Conservation (phyloP, 139 green algal species). For the Edaphochlamys debaryana region DNA sequence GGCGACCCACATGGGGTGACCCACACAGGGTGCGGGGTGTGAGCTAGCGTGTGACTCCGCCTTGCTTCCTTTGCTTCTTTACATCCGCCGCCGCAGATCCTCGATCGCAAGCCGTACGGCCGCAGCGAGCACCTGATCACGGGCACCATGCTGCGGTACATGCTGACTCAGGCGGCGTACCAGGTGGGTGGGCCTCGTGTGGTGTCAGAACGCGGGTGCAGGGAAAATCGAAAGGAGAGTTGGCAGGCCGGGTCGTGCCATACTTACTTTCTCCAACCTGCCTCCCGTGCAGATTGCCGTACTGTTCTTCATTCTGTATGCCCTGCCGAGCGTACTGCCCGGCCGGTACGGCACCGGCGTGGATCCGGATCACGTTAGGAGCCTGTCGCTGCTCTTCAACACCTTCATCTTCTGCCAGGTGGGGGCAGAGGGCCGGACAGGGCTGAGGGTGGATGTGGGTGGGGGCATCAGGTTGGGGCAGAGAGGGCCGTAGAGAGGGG, state of each 20-base stretch:
- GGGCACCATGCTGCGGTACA: slow-evolving; percentile 12
- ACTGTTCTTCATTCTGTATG: slow-evolving; percentile 35
- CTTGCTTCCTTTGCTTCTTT: too few species aligned
- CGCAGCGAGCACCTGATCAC: slow-evolving; percentile 24
- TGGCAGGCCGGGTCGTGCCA: too few species aligned
- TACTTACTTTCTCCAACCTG: too few species aligned
- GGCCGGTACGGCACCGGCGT: slow-evolving; percentile 15
- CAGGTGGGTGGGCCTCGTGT: slow-evolving; percentile 1
- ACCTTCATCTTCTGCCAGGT: slow-evolving; percentile 89
- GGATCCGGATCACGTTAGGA: slow-evolving; percentile 12
- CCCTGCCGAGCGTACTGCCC: neutral
- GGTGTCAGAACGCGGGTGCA: too few species aligned
- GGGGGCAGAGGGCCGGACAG: neutral
- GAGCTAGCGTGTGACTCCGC: too few species aligned
- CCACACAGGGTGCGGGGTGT: too few species aligned
- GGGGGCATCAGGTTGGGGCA: neutral
- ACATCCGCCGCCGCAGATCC: slow-evolving; percentile 10
- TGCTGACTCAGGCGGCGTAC: slow-evolving; percentile 15
- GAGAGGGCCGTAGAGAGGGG: too few species aligned
- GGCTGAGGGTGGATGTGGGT: slow-evolving; percentile 55
- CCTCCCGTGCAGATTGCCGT: neutral
- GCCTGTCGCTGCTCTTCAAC: slow-evolving; percentile 61
- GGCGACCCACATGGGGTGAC: too few species aligned
- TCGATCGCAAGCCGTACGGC: slow-evolving; percentile 7
- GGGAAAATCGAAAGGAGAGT: too few species aligned